Evolutionary conservation across 179 eudicot species (phyloP).

Genomic region (Sideroxylon spinosum): DNA sequence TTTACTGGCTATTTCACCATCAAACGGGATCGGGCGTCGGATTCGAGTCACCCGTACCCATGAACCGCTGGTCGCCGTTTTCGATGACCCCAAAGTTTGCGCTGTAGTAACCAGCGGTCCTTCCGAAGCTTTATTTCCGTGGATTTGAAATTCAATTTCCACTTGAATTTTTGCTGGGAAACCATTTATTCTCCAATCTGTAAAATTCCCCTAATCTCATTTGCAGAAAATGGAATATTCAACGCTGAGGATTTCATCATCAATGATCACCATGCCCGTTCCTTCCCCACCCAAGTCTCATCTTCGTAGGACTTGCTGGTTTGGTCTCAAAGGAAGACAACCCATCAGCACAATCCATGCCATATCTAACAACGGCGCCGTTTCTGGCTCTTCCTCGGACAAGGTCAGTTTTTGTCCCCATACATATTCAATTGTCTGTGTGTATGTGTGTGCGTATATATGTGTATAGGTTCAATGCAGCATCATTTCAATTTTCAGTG

Average conservation of each 20-base stretch:
- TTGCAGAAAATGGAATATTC: neutral
- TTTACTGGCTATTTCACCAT: too few relatives aligned
- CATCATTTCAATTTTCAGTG: too few relatives aligned
- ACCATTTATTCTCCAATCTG: neutral
- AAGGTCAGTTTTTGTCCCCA: neutral
- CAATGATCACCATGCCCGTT: neutral
- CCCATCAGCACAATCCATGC: neutral
- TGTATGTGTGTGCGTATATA: too few relatives aligned
- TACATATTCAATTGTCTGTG: too few relatives aligned
- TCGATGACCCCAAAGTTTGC: too few relatives aligned
- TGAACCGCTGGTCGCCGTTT: too few relatives aligned
- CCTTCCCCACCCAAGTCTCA: neutral
- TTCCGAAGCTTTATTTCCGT: too few relatives aligned
- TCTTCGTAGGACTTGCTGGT: neutral
- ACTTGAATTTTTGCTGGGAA: neutral
- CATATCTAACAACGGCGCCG: neutral
- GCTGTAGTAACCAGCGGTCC: too few relatives aligned
- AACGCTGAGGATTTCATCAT: neutral
- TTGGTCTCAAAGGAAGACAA: neutral
- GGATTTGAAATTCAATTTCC: neutral
- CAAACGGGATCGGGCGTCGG: too few relatives aligned
- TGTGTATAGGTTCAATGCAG: too few relatives aligned
- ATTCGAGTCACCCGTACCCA: too few relatives aligned
- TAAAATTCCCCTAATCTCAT: neutral
- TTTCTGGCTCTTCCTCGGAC: neutral